Base-by-base conservation (phyloP, 2,329 filamentous ascomycete species). In the Claviceps sp. region DNA sequence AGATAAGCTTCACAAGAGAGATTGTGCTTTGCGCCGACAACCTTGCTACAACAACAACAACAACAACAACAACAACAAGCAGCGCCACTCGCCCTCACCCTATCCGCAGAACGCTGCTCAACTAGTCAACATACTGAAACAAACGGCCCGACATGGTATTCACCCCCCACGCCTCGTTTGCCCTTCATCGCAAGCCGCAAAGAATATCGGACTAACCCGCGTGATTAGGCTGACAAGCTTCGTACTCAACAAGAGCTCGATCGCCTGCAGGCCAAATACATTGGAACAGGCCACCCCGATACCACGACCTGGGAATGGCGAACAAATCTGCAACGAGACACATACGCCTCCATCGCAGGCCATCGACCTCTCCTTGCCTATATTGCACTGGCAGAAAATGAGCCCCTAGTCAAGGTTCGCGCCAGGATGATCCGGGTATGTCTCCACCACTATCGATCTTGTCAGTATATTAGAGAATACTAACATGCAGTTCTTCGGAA, bases 261-360 rank as follows among this genome's bases (percentile, higher is more conserved):
- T 71, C 85, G 89, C 57, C 86, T 97, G 17, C 93, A 98, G 71
- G 85, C 90, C 63, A 94, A 94, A 63, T 96, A 93, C 74, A 78
- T 98, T 62, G 93, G 93, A 60, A 97, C 93, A 4, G 93, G 93
- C 23, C 90, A 96, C 68, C 88, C 91, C 44, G 93, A 98, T 72
- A 97, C 91, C 14, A 95, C 89, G 26, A 94, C 88, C 68, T 93
- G 93, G 82, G 93, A 98, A 71, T 98, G 90, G 89, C 85, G 85
- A 49, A 90, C 86, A 54, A 98, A 97, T 72, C 91, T 97, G 64
- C 80, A 89, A 65, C 89, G 93, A 66, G 93, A 98, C 73, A 94
- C 85, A 22, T 90, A 91, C 65, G 81, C 89, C 20, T 89, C 83
- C 56, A 90, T 95, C 61, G 79, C 93, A 57, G 93, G 93, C 20